These are phyloP conservation scores for Pulveroboletus frians DNA, from an alignment of 768 basidiomycete genomes.

Conservation along the genomic window DNA sequence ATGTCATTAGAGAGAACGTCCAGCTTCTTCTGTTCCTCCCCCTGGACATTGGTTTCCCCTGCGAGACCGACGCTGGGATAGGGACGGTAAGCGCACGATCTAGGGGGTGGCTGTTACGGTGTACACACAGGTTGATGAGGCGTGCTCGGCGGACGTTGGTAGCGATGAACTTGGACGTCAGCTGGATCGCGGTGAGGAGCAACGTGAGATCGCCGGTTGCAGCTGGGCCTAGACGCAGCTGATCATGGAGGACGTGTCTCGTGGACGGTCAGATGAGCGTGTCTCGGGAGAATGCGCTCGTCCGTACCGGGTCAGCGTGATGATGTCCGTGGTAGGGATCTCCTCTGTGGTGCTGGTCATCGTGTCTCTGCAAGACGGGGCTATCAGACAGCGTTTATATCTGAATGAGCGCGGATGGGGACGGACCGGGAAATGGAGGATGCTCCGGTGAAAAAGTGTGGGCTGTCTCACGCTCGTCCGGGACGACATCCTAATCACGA, in stretches of 20 bases:
- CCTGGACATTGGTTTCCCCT: conserved; percentile 94
- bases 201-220: conserved; percentile 94
- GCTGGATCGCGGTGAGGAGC: conserved; percentile 91
- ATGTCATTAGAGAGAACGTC: conserved; percentile 98
- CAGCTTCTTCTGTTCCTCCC: conserved; percentile 99
- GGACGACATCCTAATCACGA: conserved; percentile 9
- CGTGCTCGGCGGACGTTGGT: conserved; percentile 97
- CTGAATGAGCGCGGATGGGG: conserved; percentile 15
- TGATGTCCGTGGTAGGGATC: conserved; percentile 76
- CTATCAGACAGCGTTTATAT: conserved; percentile 6
- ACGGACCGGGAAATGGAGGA: conserved; percentile 9
- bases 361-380: conserved; percentile 1
- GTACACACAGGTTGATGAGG: conserved; percentile 88
- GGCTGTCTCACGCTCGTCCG: conserved; percentile 27
- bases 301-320: conserved; percentile 85
- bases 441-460: conserved; percentile 5
- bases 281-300: not conserved
- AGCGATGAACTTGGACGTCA: conserved; percentile 95
- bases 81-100: not conserved
- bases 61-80: conserved; percentile 85
- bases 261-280: conserved; percentile 2
- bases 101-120: not conserved
- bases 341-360: conserved; percentile 44
- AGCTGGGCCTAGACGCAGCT: conserved; percentile 71
- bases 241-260: conserved; percentile 86